Evolutionary conservation across 345 rosid genomes (phyloP), one percentile per base, ranked within the genome.

Genomic region (Acer yangbiense): DNA sequence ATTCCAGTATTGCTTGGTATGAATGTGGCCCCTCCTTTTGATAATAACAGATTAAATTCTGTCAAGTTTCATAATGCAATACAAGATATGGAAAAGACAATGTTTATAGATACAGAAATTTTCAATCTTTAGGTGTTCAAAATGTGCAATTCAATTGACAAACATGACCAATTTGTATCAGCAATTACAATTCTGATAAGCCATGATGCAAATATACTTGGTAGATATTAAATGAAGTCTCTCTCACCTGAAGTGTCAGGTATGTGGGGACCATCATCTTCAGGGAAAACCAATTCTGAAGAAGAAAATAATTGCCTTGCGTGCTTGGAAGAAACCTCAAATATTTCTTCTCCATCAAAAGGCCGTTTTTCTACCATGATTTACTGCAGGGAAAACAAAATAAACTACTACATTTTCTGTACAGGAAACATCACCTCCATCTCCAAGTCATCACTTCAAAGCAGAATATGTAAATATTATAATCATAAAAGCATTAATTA

Each of bases 331-430:
- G 86, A 65, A 64, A 78, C 72, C 64, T 81, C 82, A 44, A 73
- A 79, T 2, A 70, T 50, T 58, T 83, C 88, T 73, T 87, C 86
- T 58, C 82, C 76, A 18, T 75, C 76, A 76, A 86, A 88, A 68
- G 82, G 86, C 41, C 93, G 80, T 72, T 90, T 90, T 54, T 84
- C 73, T 58, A 82, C 83, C 91, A 88, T 89, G 39, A 50, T 75
- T 80, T 35, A 74, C 86, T 77, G 81, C 70, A 73, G 23, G 50
- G 76, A 18, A 20, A 9, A 18, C 10, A 65, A 72, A 20, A 32
- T 20, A 14, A 7, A 68, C 3, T 5, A 18, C n/a, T 3, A 14
- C 4, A 52, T 52, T 14, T 52, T 16, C 57, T 16, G 10, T 8
- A 46, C 2, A 7, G 48, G 48, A 2, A 44, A 44, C 48, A 44